Conservation (phyloP, 441 rosid species). For the Adansonia gregorii region DNA sequence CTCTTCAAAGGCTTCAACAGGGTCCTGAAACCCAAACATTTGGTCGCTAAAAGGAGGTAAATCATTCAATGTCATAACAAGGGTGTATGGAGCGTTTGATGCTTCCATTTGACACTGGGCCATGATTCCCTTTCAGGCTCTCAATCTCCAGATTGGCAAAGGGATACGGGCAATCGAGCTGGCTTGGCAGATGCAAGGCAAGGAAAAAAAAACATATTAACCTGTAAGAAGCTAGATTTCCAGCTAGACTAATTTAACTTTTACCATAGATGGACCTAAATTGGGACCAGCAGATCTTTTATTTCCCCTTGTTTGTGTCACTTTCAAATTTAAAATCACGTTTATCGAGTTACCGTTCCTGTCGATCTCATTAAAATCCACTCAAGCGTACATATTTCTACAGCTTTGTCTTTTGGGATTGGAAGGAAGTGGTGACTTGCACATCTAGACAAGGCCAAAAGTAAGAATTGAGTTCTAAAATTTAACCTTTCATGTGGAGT, state of each 20-base stretch:
- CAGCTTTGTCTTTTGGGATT: background rate
- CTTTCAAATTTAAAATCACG: background rate
- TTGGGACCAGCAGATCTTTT: conserved; percentile 12
- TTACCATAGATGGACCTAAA: background rate
- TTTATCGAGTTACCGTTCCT: conserved; percentile 1
- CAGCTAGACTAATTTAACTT: conserved; percentile 30
- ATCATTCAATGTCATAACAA: too few species aligned
- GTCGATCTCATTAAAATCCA: background rate
- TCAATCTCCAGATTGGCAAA: background rate
- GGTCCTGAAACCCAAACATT: too few species aligned
- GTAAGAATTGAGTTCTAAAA: background rate
- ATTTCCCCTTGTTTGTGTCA: conserved; percentile 15
- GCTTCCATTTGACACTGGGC: background rate
- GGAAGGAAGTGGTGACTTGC: background rate
- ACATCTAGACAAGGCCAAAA: background rate
- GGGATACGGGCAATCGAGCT: conserved; percentile 17
- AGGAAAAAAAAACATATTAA: conserved; percentile 13
- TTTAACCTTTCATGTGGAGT: background rate
- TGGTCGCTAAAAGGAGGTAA: too few species aligned
- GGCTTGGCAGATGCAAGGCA: conserved; percentile 24
- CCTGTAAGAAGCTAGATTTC: conserved; percentile 3
- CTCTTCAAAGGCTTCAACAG: too few species aligned
- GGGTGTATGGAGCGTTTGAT: background rate
- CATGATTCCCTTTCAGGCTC: background rate
- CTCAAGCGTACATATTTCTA: background rate